phyloP scores from a whole-genome alignment of 2,329 filamentous ascomycete species.

The Neonectria neomacrospora region DNA sequence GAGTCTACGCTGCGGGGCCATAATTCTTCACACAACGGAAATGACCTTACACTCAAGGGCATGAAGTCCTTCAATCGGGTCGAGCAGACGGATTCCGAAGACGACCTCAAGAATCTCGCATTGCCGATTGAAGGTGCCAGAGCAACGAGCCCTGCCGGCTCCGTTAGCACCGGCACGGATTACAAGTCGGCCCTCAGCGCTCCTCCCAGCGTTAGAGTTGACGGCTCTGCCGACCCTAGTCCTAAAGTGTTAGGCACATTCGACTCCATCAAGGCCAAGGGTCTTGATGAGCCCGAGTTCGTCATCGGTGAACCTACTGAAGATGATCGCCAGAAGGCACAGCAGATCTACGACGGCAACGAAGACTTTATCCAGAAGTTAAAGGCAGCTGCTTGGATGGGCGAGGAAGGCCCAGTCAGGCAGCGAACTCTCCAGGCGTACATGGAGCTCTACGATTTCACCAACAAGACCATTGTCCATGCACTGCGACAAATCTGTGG shows the following conservation, averaged over 20 bases:
- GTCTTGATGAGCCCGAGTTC: slow-evolving; percentile 68
- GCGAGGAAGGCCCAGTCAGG: slow-evolving; percentile 73
- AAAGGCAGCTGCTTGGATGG: slow-evolving; percentile 88
- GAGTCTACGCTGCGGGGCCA: slow-evolving; percentile 7
- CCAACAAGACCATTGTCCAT: slow-evolving; percentile 80
- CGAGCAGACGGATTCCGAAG: slow-evolving; percentile 48
- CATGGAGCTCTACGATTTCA: slow-evolving; percentile 92
- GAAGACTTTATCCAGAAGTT: slow-evolving; percentile 84
- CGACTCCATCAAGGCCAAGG: slow-evolving; percentile 52
- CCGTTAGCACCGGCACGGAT: slow-evolving; percentile 52
- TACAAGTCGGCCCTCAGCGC: slow-evolving; percentile 57
- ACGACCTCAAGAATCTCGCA: slow-evolving; percentile 52
- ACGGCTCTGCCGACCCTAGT: slow-evolving; percentile 53
- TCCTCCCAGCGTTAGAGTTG: slow-evolving; percentile 58
- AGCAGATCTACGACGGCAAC: slow-evolving; percentile 84
- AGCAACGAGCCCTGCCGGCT: slow-evolving; percentile 48
- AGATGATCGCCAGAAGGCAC: slow-evolving; percentile 80
- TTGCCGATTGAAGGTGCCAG: slow-evolving; percentile 56
- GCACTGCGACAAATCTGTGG: slow-evolving; percentile 84
- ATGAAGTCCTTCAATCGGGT: slow-evolving; percentile 41
- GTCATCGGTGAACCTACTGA: slow-evolving; percentile 69
- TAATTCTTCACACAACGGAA: slow-evolving; percentile 27
- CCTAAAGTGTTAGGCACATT: slow-evolving; percentile 49
- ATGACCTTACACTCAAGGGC: slow-evolving; percentile 45
- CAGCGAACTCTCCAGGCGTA: slow-evolving; percentile 77